Evolutionary conservation across 108 stramenopile species (phyloP).

Genomic region (Epithemia pelagica): DNA sequence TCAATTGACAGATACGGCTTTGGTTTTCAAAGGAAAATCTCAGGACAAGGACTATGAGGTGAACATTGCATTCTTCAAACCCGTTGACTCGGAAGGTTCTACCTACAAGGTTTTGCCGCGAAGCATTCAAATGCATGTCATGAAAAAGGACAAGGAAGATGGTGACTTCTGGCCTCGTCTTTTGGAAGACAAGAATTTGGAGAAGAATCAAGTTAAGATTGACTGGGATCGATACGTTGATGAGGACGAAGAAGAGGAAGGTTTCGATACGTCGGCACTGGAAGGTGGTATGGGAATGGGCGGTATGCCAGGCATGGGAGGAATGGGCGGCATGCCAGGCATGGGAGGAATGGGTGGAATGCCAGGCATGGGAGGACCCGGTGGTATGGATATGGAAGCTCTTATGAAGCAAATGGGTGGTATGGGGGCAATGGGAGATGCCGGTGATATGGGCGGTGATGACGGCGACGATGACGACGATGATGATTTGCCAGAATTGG

Average conservation of each 20-base stretch:
- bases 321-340: conserved; percentile 45
- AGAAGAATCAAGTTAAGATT: conserved; percentile 87
- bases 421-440: conserved; percentile 29
- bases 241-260: conserved; percentile 88
- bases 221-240: conserved; percentile 97
- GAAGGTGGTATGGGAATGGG: conserved; percentile 82
- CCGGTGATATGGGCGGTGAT: conserved; percentile 11
- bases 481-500: conserved; percentile 77
- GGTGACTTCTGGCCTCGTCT: conserved; percentile 20
- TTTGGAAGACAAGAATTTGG: conserved; percentile 11
- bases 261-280: conserved; percentile 74
- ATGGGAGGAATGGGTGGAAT: conserved; percentile 20
- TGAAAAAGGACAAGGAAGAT: conserved; percentile 41
- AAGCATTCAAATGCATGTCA: conserved; percentile 87
- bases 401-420: conserved; percentile 75
- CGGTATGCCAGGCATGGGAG: conserved; percentile 56
- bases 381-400: conserved; percentile 63
- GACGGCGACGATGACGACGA: conserved; percentile 54
- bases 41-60: conserved; percentile 76
- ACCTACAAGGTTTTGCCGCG: conserved; percentile 90
- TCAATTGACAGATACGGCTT: conserved; percentile 66
- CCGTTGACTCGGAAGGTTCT: conserved; percentile 76
- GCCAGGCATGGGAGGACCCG: conserved; percentile 29
- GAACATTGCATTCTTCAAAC: conserved; percentile 84
- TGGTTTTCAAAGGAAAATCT: conserved; percentile 76